Evolutionary conservation across 768 basidiomycete genomes (phyloP), one percentile per base, ranked within the genome.

Genomic region (Mrakia hoshinonis): DNA sequence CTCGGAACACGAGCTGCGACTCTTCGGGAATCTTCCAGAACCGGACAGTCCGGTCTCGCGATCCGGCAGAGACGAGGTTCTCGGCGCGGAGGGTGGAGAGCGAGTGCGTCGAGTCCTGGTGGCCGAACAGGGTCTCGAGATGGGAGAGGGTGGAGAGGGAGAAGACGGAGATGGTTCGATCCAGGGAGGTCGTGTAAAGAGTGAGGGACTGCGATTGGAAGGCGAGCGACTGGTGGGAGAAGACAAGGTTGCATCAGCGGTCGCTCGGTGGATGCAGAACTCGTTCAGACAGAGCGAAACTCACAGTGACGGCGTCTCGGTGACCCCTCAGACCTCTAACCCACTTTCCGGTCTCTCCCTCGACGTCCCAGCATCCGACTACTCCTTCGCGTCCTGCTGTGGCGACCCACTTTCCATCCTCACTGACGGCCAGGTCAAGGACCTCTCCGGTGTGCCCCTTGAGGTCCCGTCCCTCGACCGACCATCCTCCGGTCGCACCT

Each of bases 21-120:
- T 97, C 93, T 67, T 99, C 95, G 47, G 87, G 86, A 65, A 98
- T 89, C 81, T 97, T 97, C 95, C 95, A 99, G 81, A 86, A 98
- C 46, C 96, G 84, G 72, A 88, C 85, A 0, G 93, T 96, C 78
- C 91, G 89, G 82, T 99, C 96, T 43, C 92, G 83, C 0, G 87
- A 90, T 24, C 95, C 96, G 6, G 89, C 89, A 46, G 88, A 93
- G 24, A 97, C 86, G 20, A 89, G 90, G 1, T 87, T 86, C 75
- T 97, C 92, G 9, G 86, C 86, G 43, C 89, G 87, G 20, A 98
- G 84, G 7, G 91, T 84, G 74, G 93, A 91, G 6, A 99, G 76
- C 4, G 84, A 82, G 20, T 90, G 81, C 36, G 96, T 86, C 36
- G 86, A 85, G 76, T 97, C 94, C 81, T 98, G 95, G 78, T 99